These are phyloP conservation scores for Cantharellus anzutake DNA, from an alignment of 768 basidiomycete species.

Conservation along the genomic window DNA sequence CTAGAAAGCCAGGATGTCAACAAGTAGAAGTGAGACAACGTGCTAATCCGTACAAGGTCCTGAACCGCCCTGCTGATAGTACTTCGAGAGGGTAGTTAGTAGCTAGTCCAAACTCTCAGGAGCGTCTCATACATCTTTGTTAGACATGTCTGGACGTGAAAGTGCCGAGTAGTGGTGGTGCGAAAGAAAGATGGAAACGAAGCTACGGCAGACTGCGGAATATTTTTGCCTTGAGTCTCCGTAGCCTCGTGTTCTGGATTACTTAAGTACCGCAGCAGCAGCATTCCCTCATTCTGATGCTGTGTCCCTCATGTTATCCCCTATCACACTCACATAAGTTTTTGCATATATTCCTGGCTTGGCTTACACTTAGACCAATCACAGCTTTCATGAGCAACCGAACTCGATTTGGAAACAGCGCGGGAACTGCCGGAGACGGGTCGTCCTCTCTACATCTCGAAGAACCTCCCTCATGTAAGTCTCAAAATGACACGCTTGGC, in stretches of 20 bases:
- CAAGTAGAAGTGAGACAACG: neutral
- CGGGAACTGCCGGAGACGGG: too few species aligned
- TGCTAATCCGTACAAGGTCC: neutral
- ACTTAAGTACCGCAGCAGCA: neutral
- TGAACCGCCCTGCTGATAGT: neutral
- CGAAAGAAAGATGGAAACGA: neutral
- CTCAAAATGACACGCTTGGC: too few species aligned
- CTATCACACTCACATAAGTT: neutral
- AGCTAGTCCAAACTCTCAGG: neutral
- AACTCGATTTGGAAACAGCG: too few species aligned
- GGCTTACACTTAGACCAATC: neutral
- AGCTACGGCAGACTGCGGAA: neutral
- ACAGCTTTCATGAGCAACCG: too few species aligned
- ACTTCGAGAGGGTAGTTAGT: neutral
- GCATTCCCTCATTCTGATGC: neutral
- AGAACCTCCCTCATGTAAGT: too few species aligned
- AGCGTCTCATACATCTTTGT: neutral
- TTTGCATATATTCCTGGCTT: neutral
- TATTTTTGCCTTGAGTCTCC: neutral
- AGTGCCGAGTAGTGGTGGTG: neutral
- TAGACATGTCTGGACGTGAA: neutral
- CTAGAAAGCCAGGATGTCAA: neutral
- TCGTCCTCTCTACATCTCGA: too few species aligned
- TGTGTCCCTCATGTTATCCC: too few species aligned
- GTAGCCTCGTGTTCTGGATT: neutral